Conservation (phyloP, 169 alveolate species). For the Plasmodium reichenowi region DNA sequence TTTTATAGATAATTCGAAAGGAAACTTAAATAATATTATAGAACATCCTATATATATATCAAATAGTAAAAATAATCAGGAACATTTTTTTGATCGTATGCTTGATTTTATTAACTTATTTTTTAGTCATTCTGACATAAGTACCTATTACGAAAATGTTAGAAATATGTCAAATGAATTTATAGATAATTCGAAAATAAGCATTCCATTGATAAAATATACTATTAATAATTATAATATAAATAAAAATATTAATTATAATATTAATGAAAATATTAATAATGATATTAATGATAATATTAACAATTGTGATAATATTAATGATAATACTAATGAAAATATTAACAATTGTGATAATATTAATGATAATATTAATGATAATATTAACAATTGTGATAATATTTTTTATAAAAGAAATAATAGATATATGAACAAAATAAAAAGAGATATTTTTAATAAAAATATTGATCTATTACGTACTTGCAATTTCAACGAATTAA, state of each 20-base stretch:
- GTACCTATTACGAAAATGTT: conserved; percentile 32
- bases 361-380: no score
- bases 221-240: background rate
- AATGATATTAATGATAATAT: no score
- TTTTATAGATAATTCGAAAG: background rate
- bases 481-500: conserved; percentile 57
- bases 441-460: conserved; percentile 25
- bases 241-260: background rate
- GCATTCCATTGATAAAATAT: no score
- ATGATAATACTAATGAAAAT: no score
- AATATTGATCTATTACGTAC: conserved; percentile 55
- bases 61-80: conserved; percentile 6
- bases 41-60: background rate
- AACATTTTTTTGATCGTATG: conserved; percentile 7
- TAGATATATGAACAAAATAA: conserved; percentile 10
- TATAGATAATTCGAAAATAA: background rate
- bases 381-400: background rate
- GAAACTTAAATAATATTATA: background rate
- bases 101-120: conserved; percentile 32
- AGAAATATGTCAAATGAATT: conserved; percentile 2
- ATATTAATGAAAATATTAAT: background rate
- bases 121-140: conserved; percentile 29
- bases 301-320: no score
- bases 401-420: background rate
- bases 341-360: background rate